Conservation (phyloP, 163 green algal species). For the Chlamydomonas reinhardtii region DNA sequence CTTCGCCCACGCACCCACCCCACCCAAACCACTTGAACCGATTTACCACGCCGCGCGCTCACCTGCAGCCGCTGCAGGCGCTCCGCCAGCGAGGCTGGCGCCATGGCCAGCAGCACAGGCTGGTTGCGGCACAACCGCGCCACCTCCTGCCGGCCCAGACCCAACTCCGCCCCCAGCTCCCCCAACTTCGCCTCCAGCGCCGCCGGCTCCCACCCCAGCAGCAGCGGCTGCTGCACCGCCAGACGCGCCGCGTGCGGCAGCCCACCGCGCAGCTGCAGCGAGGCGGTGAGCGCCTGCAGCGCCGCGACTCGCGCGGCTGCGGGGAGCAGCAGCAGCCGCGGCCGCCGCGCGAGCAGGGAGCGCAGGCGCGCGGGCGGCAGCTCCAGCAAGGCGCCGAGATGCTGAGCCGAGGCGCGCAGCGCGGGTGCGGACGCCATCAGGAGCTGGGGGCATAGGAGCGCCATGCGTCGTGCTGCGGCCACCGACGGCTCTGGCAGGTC, state of each 20-base stretch:
- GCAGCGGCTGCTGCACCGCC: constrained; percentile 2
- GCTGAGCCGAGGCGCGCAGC: constrained; percentile 6
- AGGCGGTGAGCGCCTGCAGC: neutral
- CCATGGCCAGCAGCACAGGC: constrained; percentile 39
- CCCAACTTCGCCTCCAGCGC: constrained; percentile 3
- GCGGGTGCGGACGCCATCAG: constrained; percentile 1
- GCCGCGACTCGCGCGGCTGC: neutral
- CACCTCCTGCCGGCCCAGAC: neutral
- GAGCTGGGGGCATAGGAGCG: constrained; percentile 34
- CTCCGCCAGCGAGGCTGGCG: neutral
- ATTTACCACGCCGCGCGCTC: too few relatives aligned
- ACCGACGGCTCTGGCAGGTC: too few relatives aligned
- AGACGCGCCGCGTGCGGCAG: constrained; percentile 9
- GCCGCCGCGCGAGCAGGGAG: constrained; percentile 7
- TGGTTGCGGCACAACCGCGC: constrained; percentile 20
- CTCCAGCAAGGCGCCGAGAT: constrained; percentile 1
- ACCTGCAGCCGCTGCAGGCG: constrained; percentile 14
- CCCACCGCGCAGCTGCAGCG: neutral
- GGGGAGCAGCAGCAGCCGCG: constrained; percentile 33
- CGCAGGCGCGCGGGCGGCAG: neutral
- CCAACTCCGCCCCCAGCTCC: neutral
- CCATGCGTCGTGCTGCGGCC: constrained; percentile 1
- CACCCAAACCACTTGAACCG: too few relatives aligned
- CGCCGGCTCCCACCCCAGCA: constrained; percentile 23
- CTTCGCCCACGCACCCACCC: too few relatives aligned